phyloP scores from a whole-genome alignment of 176 grass and related monocot species.

The Oryza punctata region DNA sequence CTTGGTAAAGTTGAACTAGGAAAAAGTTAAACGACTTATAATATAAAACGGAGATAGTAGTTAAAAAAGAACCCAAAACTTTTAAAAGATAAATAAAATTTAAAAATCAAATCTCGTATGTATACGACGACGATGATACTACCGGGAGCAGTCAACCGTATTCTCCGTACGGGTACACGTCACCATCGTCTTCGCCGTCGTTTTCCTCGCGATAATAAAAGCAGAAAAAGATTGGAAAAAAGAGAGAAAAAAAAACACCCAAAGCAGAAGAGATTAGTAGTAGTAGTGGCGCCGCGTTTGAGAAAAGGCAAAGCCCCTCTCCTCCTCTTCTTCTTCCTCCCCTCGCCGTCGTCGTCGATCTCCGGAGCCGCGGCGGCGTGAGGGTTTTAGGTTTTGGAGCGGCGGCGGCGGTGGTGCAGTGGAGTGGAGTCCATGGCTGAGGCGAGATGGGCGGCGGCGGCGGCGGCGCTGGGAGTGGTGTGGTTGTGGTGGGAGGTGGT shows the following conservation, averaged over 20 bases:
- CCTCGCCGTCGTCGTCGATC: neutral
- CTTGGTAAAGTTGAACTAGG: too few relatives aligned
- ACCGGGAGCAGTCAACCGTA: neutral
- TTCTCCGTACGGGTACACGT: constrained; percentile 1
- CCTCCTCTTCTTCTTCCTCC: neutral
- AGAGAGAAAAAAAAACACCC: neutral
- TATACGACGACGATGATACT: constrained; percentile 17
- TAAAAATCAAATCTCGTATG: neutral
- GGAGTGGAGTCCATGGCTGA: neutral
- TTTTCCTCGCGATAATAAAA: constrained; percentile 18
- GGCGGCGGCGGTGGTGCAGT: neutral
- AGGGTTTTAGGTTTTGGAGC: constrained; percentile 53
- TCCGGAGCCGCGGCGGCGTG: neutral
- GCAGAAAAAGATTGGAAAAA: constrained; percentile 17
- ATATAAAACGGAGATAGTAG: too few relatives aligned
- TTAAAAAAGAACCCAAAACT: too few relatives aligned
- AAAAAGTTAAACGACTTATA: too few relatives aligned
- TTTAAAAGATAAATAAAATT: neutral
- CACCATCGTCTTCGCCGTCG: neutral
- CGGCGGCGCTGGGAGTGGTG: constrained; percentile 22
- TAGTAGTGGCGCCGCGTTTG: neutral
- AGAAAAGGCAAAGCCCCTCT: constrained; percentile 7
- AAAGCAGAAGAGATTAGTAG: neutral
- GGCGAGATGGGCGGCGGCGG: neutral
- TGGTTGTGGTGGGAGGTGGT: neutral